Evolutionary conservation across 441 rosid genomes (phyloP).

Genomic region (Pelargonium australe): DNA sequence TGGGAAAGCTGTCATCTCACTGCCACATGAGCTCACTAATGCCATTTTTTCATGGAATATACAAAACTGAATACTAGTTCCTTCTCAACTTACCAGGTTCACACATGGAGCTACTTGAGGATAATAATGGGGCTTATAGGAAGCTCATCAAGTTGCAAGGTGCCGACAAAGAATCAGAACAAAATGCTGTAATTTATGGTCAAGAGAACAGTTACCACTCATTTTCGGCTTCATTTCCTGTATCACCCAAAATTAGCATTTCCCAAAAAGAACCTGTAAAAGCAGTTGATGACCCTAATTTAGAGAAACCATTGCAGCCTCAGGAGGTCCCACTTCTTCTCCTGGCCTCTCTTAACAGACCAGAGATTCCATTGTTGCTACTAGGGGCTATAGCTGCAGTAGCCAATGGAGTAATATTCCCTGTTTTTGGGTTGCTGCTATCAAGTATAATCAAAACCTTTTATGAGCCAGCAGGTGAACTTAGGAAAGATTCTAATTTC

Average conservation of each 20-base stretch:
- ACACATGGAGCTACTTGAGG: slow-evolving; percentile 48
- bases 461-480: slow-evolving; percentile 32
- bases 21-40: background rate
- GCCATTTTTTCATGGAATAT: background rate
- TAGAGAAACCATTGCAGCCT: slow-evolving; percentile 13
- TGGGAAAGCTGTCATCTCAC: background rate
- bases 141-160: slow-evolving; percentile 40
- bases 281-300: slow-evolving; percentile 23
- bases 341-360: slow-evolving; percentile 51
- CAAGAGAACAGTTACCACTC: slow-evolving; percentile 24
- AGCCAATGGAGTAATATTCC: slow-evolving; percentile 46
- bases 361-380: slow-evolving; percentile 43
- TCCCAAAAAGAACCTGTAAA: slow-evolving; percentile 20
- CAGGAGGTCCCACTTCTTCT: slow-evolving; percentile 40
- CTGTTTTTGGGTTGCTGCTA: slow-evolving; percentile 48
- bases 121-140: slow-evolving; percentile 59
- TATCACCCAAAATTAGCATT: slow-evolving; percentile 30
- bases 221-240: slow-evolving; percentile 35
- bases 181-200: slow-evolving; percentile 16
- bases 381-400: slow-evolving; percentile 49
- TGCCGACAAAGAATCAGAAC: slow-evolving; percentile 28
- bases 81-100: slow-evolving; percentile 38
- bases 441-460: slow-evolving; percentile 55
- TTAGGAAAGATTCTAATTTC: slow-evolving; percentile 35
- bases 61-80: slow-evolving; percentile 6